These are phyloP conservation scores for Cardamine resedifolia DNA, from an alignment of 345 rosid species.

Conservation along the genomic window DNA sequence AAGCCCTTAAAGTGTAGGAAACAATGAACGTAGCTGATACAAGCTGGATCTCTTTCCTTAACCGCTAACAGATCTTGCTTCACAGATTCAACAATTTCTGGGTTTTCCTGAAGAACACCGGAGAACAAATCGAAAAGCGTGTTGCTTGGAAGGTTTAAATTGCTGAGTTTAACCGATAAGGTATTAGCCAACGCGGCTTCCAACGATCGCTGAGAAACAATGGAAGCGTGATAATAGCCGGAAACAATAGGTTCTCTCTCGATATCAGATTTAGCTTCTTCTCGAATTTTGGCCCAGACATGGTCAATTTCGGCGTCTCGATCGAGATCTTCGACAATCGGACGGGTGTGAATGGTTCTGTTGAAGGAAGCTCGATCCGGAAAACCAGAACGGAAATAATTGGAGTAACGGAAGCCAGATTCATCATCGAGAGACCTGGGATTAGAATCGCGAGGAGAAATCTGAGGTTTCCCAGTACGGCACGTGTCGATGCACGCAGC, in stretches of 20 bases:
- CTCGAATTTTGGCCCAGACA: conserved; percentile 62
- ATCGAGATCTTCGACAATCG: conserved; percentile 25
- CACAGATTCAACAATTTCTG: conserved; percentile 51
- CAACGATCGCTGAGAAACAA: conserved; percentile 59
- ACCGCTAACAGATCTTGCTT: conserved; percentile 66
- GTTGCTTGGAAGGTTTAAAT: conserved; percentile 53
- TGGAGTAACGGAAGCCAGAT: conserved; percentile 33
- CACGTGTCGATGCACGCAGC: conserved; percentile 71
- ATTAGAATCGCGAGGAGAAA: conserved; percentile 51
- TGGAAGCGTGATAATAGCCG: conserved; percentile 59
- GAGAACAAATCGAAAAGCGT: conserved; percentile 65
- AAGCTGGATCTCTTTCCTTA: conserved; percentile 84
- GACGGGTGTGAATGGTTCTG: conserved; percentile 38
- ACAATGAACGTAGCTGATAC: conserved; percentile 72
- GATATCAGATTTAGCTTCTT: conserved; percentile 65
- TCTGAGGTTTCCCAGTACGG: conserved; percentile 42
- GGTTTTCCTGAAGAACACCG: conserved; percentile 51
- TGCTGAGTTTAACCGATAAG: conserved; percentile 65
- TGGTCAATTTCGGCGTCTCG: conserved; percentile 37
- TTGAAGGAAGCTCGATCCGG: conserved; percentile 41
- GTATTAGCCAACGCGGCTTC: conserved; percentile 75
- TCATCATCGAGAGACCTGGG: conserved; percentile 45
- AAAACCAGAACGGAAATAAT: conserved; percentile 46
- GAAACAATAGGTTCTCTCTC: conserved; percentile 71
- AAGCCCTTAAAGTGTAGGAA: conserved; percentile 82